phyloP scores from a whole-genome alignment of 2,329 filamentous ascomycete genomes.

The Hypomyces perniciosus region DNA sequence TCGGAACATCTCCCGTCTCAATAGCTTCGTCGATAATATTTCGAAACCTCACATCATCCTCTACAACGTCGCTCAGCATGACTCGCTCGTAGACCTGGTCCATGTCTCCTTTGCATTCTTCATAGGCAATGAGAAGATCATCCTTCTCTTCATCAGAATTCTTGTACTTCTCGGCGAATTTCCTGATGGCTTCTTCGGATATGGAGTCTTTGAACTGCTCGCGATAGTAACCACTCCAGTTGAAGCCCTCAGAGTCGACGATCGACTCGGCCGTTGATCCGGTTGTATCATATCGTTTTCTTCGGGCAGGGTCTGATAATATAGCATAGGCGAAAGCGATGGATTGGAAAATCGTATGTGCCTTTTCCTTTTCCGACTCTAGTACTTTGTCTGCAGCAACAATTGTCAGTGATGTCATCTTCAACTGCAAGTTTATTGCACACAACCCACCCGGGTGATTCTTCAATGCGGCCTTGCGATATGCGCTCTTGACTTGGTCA shows the following conservation, averaged over 20 bases:
- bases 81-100: conserved; percentile 71
- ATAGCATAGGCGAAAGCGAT: conserved; percentile 93
- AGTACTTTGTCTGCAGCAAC: conserved; percentile 65
- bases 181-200: conserved; percentile 65
- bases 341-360: conserved; percentile 78
- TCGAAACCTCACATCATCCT: conserved; percentile 82
- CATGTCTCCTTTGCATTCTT: conserved; percentile 67
- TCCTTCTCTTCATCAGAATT: conserved; percentile 76
- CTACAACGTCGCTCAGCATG: conserved; percentile 77
- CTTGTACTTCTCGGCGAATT: conserved; percentile 75
- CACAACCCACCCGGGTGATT: conserved; percentile 67
- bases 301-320: conserved; percentile 74
- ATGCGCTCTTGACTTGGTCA: conserved; percentile 81
- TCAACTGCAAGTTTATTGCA: background rate
- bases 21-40: conserved; percentile 78
- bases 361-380: conserved; percentile 59
- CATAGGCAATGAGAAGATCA: conserved; percentile 73
- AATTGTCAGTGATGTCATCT: conserved; percentile 14
- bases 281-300: conserved; percentile 82
- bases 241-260: conserved; percentile 71
- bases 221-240: conserved; percentile 86
- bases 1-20: conserved; percentile 56
- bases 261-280: conserved; percentile 83
- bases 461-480: conserved; percentile 83
- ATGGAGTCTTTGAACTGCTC: conserved; percentile 76